Conservation (phyloP, 1,284 basidiomycete genomes). For the Cutaneotrichosporon dermatis region DNA sequence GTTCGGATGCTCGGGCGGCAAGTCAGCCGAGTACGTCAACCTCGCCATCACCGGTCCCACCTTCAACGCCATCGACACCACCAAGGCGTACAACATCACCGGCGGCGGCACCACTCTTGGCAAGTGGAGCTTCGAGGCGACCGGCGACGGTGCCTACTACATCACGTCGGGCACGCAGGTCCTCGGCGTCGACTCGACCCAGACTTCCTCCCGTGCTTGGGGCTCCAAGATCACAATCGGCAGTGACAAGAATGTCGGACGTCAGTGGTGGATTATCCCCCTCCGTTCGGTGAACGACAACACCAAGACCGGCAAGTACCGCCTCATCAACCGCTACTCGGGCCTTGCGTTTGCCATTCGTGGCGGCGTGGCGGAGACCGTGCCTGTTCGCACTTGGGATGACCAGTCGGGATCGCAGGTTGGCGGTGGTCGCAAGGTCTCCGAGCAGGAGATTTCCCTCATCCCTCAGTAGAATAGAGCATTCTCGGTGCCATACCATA, state of each 20-base stretch:
- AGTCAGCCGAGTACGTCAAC: constrained; percentile 12
- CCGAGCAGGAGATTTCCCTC: background rate
- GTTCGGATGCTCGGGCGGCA: constrained; percentile 11
- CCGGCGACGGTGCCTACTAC: constrained; percentile 13
- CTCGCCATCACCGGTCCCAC: constrained; percentile 3
- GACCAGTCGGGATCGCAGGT: background rate
- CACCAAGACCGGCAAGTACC: background rate
- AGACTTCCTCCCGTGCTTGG: constrained; percentile 7
- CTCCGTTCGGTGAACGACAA: background rate
- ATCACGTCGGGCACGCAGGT: background rate
- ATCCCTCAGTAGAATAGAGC: background rate
- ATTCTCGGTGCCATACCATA: no score
- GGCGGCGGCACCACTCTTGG: background rate
- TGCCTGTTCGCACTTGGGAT: background rate
- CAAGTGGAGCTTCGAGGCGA: constrained; percentile 2
- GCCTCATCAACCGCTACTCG: constrained; percentile 16
- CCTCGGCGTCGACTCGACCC: constrained; percentile 3
- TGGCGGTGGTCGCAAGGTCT: background rate
- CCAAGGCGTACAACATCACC: constrained; percentile 2
- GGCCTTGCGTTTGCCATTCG: constrained; percentile 5
- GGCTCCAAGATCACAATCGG: background rate
- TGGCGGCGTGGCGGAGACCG: background rate
- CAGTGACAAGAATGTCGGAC: no score
- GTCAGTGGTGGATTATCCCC: constrained; percentile 18
- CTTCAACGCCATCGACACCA: background rate